phyloP scores from a whole-genome alignment of 305 asterid genomes.

The Fraxinus paxiana region DNA sequence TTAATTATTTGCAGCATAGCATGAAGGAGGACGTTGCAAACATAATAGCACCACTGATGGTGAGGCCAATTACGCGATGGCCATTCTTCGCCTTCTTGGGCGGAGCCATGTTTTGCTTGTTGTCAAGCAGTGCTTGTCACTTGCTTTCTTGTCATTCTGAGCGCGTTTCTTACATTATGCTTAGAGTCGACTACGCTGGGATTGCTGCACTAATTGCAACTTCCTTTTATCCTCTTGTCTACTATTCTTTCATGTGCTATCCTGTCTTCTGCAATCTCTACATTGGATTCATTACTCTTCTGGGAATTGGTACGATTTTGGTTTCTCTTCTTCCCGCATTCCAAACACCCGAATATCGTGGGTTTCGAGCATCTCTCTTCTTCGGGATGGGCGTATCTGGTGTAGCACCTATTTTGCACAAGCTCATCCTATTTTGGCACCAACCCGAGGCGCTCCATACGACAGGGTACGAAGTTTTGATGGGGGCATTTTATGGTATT shows the following conservation, averaged over 20 bases:
- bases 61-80: conserved; percentile 91
- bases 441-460: conserved; percentile 87
- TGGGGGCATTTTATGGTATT: conserved; percentile 72
- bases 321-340: conserved; percentile 82
- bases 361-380: conserved; percentile 67
- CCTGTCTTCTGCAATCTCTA: conserved; percentile 84
- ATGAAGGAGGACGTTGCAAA: conserved; percentile 78
- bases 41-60: conserved; percentile 70
- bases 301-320: conserved; percentile 63
- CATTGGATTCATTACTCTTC: conserved; percentile 74
- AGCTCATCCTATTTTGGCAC: conserved; percentile 74
- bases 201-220: conserved; percentile 90
- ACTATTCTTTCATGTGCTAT: conserved; percentile 93
- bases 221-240: conserved; percentile 90
- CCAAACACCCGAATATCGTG: conserved; percentile 76
- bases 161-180: conserved; percentile 77
- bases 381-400: conserved; percentile 90
- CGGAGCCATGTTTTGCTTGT: conserved; percentile 95
- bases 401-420: conserved; percentile 73
- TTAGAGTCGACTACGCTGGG: conserved; percentile 84
- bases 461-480: conserved; percentile 71
- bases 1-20: conserved; percentile 49
- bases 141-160: conserved; percentile 82
- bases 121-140: conserved; percentile 93
- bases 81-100: conserved; percentile 93